A percentile compares a stretch with the other conserved stretches of the same genome.
Evolutionary conservation across 225 moss, liverwort and hornwort species (phyloP).

Genomic region (Polytrichum formosum): DNA sequence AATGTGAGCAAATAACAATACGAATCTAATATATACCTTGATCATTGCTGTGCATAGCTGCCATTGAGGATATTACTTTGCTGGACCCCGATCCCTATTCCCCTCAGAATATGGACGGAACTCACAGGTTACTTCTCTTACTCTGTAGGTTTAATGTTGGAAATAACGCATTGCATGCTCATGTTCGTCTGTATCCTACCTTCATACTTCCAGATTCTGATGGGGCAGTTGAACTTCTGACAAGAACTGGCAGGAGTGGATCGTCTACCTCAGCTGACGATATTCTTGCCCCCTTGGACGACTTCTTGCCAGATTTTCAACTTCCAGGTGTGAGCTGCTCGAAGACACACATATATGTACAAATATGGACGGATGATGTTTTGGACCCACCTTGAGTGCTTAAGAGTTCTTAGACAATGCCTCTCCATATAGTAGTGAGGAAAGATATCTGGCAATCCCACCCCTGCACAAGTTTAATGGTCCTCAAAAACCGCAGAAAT

Average conservation of each 20-base stretch:
- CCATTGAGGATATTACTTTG: constrained; percentile 58
- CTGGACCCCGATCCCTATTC: constrained; percentile 37
- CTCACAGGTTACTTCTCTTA: constrained; percentile 26
- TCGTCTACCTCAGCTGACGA: constrained; percentile 38
- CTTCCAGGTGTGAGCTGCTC: constrained; percentile 23
- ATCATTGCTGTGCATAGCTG: constrained; percentile 35
- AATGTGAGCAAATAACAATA: too few relatives aligned
- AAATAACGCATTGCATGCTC: not conserved
- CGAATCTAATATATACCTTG: not conserved
- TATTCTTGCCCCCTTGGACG: constrained; percentile 43
- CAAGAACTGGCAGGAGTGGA: constrained; percentile 26
- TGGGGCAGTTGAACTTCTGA: not conserved
- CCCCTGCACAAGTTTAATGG: too few relatives aligned
- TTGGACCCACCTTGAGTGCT: too few relatives aligned
- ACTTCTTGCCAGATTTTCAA: constrained; percentile 53
- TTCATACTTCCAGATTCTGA: not conserved
- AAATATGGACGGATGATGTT: too few relatives aligned
- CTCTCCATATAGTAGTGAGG: too few relatives aligned
- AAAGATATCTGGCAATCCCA: too few relatives aligned
- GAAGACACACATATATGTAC: not conserved
- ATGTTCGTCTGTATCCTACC: constrained; percentile 3
- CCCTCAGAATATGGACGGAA: constrained; percentile 28
- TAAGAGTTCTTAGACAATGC: too few relatives aligned
- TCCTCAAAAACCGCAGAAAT: too few relatives aligned
- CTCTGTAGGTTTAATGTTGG: not conserved